Base-by-base conservation (phyloP, 345 rosid species). In the Raphanus sativus region DNA sequence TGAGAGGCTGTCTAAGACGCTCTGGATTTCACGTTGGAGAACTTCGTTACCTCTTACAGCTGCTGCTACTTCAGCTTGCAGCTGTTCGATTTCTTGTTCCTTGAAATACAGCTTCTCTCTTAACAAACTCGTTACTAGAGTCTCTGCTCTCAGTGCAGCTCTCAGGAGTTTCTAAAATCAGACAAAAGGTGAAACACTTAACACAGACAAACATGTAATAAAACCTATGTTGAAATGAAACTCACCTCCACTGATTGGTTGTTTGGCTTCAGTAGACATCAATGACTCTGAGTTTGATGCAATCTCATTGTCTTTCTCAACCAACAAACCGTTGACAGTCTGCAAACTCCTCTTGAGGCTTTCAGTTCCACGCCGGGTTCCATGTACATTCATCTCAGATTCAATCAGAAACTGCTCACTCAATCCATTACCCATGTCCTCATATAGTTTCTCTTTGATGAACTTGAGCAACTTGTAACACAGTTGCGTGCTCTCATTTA, bases 21-120 rank as follows among this genome's bases (percentile, higher is more conserved):
- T 89, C 67, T 84, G 87, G 69, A 89, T 77, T 89, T 95, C 93
- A 80, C 85, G 76, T 73, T 81, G 83, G 38, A 95, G 89, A 56
- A 92, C 85, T 71, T 92, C 94, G 26, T 86, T 89, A 32, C 97
- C 90, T 17, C 96, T 81, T 45, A 89, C 96, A 6, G 88, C 90
- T 42, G 91, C 85, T n/a, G 97, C 94, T 36, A 92, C 63, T 82
- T 95, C 96, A 59, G 96, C 96, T 73, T 91, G 90, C 76, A 95
- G 66, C 85, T 86, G 97, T 74, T 92, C 96, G 15, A 87, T 88
- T 79, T 95, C 97, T 81, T 81, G 62, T 87, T 92, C 97, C 86
- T 87, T 88, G 12, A 88, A 87, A 74, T 86, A 91, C 30, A 92
- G 82, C 83, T 92, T 95, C 86, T 95, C 99, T 70, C 84, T 87